Conservation (phyloP, 2,329 filamentous ascomycete species). For the Stachybotrys elegans region DNA sequence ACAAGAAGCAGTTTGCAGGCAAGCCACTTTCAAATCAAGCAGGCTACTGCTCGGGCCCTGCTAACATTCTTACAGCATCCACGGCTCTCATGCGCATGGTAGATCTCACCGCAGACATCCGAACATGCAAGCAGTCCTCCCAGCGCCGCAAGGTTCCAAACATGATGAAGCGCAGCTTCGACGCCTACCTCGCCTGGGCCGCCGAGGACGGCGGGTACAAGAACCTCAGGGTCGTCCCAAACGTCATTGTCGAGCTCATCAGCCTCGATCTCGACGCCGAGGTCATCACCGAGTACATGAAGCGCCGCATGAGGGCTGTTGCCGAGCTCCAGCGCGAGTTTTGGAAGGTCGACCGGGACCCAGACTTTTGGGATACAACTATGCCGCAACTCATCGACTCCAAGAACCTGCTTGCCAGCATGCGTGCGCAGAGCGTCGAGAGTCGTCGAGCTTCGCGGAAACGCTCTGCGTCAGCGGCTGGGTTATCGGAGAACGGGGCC, state of each 20-base stretch:
- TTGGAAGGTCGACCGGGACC: slow-evolving; percentile 20
- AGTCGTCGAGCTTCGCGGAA: neutral
- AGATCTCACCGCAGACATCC: slow-evolving; percentile 31
- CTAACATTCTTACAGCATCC: slow-evolving; percentile 25
- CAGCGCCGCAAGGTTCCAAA: slow-evolving; percentile 22
- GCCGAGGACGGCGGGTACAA: slow-evolving; percentile 33
- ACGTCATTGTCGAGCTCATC: slow-evolving; percentile 31
- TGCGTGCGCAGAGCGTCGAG: too few relatives aligned
- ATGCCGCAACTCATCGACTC: neutral
- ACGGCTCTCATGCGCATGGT: slow-evolving; percentile 32
- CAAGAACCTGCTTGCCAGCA: neutral
- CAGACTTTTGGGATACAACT: slow-evolving; percentile 23
- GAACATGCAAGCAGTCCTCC: slow-evolving; percentile 29
- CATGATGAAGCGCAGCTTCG: slow-evolving; percentile 28
- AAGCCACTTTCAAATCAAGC: slow-evolving; percentile 4
- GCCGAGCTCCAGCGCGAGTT: slow-evolving; percentile 31
- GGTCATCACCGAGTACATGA: slow-evolving; percentile 29
- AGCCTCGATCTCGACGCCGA: slow-evolving; percentile 21
- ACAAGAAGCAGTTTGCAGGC: slow-evolving; percentile 32
- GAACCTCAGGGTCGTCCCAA: slow-evolving; percentile 29
- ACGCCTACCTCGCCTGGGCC: slow-evolving; percentile 33
- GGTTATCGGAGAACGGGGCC: neutral
- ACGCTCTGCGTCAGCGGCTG: neutral
- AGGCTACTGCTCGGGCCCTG: neutral
- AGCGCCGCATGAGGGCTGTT: slow-evolving; percentile 27